Evolutionary conservation across 2,329 filamentous ascomycete species (phyloP).

Genomic region (Alternaria alternata): DNA sequence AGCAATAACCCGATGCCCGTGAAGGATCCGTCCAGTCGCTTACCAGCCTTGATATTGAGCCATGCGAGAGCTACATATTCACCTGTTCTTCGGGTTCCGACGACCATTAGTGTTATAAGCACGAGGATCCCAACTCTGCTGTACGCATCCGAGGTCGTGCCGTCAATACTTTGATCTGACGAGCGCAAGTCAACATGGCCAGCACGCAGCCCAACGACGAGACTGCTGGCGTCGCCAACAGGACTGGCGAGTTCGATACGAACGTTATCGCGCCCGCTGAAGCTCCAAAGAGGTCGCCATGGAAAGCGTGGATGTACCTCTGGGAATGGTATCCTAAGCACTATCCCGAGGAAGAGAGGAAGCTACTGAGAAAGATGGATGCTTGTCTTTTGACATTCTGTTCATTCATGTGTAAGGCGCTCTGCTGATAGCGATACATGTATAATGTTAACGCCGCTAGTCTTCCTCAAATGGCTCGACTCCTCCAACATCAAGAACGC

Average conservation of each 20-base stretch:
- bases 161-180: constrained; percentile 5
- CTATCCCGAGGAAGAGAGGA: constrained; percentile 46
- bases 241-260: constrained; percentile 34
- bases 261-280: constrained; percentile 45
- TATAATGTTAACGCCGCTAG: constrained; percentile 23
- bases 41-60: constrained; percentile 22
- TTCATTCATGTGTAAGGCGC: constrained; percentile 48
- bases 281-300: constrained; percentile 47
- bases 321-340: constrained; percentile 51
- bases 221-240: constrained; percentile 26
- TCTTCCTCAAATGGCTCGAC: constrained; percentile 51
- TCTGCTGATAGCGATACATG: not conserved
- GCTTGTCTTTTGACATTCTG: constrained; percentile 49
- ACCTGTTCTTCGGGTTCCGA: constrained; percentile 19
- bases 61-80: constrained; percentile 34
- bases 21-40: constrained; percentile 17
- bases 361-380: constrained; percentile 47
- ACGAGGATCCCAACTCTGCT: constrained; percentile 11
- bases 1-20: constrained; percentile 40
- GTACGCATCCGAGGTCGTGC: constrained; percentile 6
- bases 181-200: constrained; percentile 18
- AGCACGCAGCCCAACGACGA: constrained; percentile 34
- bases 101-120: constrained; percentile 9
- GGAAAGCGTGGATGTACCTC: constrained; percentile 51
- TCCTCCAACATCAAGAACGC: constrained; percentile 57